Evolutionary conservation across 2,329 filamentous ascomycete species (phyloP).

Genomic region (Calonectria honghensis): DNA sequence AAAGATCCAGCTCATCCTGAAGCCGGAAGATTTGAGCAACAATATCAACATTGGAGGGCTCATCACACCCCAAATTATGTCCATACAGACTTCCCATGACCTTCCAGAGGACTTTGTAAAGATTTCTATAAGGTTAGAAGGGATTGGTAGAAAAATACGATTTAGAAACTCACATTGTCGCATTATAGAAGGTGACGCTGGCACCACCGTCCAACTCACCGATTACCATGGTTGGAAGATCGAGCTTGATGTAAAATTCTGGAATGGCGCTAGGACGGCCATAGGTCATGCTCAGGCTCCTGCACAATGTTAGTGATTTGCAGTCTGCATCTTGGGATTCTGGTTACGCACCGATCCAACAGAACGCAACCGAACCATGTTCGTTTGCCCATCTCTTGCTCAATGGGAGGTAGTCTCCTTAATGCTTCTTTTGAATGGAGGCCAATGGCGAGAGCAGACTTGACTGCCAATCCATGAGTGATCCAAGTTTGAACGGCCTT

Average conservation of each 20-base stretch:
- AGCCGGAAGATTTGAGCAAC: constrained; percentile 38
- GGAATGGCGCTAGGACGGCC: constrained; percentile 43
- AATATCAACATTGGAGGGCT: constrained; percentile 26
- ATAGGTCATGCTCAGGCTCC: constrained; percentile 43
- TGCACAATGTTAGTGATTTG: background rate
- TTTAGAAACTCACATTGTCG: constrained; percentile 32
- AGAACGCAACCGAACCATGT: constrained; percentile 62
- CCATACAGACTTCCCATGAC: constrained; percentile 41
- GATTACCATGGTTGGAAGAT: background rate
- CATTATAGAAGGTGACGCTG: constrained; percentile 41
- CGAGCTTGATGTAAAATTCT: constrained; percentile 40
- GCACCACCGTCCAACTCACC: background rate
- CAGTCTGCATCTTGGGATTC: background rate
- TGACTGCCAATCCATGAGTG: constrained; percentile 71
- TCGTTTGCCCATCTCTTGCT: constrained; percentile 68
- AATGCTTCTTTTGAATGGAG: constrained; percentile 66
- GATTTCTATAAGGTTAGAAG: constrained; percentile 6
- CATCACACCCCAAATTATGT: constrained; percentile 39
- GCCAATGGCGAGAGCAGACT: constrained; percentile 70
- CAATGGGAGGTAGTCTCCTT: constrained; percentile 60
- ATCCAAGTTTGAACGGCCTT: constrained; percentile 73
- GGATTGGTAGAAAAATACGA: accelerated
- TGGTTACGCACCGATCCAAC: constrained; percentile 40
- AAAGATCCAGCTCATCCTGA: constrained; percentile 39
- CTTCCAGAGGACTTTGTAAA: constrained; percentile 40